Base-by-base conservation (phyloP, 768 basidiomycete species). In the Suillus ampliporus region DNA sequence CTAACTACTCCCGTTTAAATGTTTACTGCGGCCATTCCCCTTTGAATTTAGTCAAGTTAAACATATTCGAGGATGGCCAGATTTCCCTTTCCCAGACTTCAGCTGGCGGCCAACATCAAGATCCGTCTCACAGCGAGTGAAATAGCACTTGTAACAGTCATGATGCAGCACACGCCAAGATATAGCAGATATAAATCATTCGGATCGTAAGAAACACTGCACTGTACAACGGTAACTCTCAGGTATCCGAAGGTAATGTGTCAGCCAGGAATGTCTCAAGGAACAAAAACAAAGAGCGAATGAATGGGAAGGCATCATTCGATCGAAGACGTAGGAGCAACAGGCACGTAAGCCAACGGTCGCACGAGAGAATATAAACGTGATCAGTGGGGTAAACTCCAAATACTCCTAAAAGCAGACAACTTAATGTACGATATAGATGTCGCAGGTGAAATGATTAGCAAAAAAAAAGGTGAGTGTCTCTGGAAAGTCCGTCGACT, bases 341-440 rank as follows among this genome's bases (percentile, higher is more conserved):
- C 50, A 50, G 37, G 62, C 38, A 51, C 41, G 40, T 57, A 23
- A 58, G 26, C 46, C n/a, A 31, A 51, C 31, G 3, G 50, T 51
- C 11, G 19, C 28, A 40, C 57, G 19, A 34, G 13, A 34, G n/a
- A 58, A 51, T 31, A 26, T 54, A 64, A 65, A 44, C 52, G 13
- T n/a, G n/a, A n/a, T 52, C 50, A 23, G n/a, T 48, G 5, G 48
- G 34, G 21, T 15, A 47, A 60, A 62, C 37, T 40, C 50, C 44
- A 57, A 35, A 14, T 26, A 57, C 44, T 59, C 58, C 60, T 43
- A 58, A 47, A 47, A 57, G 51, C 14, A 57, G 10, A 40, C 34
- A 58, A 58, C 48, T 48, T 67, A 15, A 58, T 10, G 59, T 71
- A 68, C 62, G 54, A 65, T 67, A 65, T 63, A 57, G 52, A 65